Base-by-base conservation (phyloP, 768 basidiomycete species). In the Hygrocybe punicea region DNA sequence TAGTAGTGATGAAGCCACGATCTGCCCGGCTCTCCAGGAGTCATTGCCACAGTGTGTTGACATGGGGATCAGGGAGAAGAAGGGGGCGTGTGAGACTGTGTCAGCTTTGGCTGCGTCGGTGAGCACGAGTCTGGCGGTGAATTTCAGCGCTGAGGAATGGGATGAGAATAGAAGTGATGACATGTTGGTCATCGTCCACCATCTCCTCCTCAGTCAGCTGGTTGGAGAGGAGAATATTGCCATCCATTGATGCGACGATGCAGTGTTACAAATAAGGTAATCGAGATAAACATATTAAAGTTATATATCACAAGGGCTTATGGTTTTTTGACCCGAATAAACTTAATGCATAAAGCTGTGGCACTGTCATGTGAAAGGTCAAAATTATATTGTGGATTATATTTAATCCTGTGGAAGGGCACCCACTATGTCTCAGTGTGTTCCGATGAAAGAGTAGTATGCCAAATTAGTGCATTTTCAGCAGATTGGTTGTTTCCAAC, bases 1-100 rank as follows among this genome's bases (percentile, higher is more conserved):
- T 78, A 0, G 75, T 81, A 0, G 74, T 79, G 34, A 81, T 80
- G 58, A 71, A 79, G 5, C 73, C 76, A 3, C 71, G 59, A 53
- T 79, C 71, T 57, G 65, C 67, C 9, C 53, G 60, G 37, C 68
- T 70, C 0, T 57, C 51, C 39, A 64, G 73, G 0, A 78, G 66
- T 0, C 24, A 19, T 44, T 72, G 72, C 76, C 75, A 79, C 8
- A 76, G 69, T 29, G 73, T 77, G 21, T 64, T 48, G 2, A 35
- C 2, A 6, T 65, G 59, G 16, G 76, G 74, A 54, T 74, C 65
- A 0, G 70, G 74, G 3, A 73, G 65, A 1, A 78, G 64, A n/a
- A 75, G 57, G 1, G 63, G 40, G 1, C 69, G 65, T 21, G 58
- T 55, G 8, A 76, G 70, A 50, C 75, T 76, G 2, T 62, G 58